Evolutionary conservation across 2,329 filamentous ascomycete species (phyloP).

Genomic region (Exophiala dermatitidis): DNA sequence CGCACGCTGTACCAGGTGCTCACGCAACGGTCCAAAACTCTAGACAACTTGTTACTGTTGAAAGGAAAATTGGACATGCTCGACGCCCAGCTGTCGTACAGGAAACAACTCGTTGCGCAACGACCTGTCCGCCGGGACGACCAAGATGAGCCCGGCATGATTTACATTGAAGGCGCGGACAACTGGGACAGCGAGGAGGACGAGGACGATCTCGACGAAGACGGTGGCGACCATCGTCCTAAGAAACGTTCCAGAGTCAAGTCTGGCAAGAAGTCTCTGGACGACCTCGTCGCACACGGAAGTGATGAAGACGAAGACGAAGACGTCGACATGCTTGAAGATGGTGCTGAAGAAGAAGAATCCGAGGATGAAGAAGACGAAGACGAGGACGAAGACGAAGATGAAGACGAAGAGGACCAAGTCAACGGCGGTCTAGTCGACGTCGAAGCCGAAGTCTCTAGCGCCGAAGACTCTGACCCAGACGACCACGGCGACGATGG

Average conservation of each 20-base stretch:
- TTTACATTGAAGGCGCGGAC: constrained; percentile 77
- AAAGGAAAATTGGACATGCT: constrained; percentile 96
- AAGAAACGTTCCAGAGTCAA: constrained; percentile 6
- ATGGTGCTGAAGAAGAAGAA: constrained; percentile 40
- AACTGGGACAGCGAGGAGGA: constrained; percentile 33
- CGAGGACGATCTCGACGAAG: constrained; percentile 34
- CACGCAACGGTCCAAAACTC: constrained; percentile 72
- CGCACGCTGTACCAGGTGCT: constrained; percentile 76
- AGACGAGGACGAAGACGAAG: constrained; percentile 43
- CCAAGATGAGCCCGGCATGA: constrained; percentile 50
- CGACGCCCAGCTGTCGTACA: constrained; percentile 76
- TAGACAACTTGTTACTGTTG: constrained; percentile 74
- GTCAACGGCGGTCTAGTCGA: constrained; percentile 38
- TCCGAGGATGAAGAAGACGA: constrained; percentile 45
- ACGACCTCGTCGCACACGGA: constrained; percentile 20
- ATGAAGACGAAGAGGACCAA: constrained; percentile 28
- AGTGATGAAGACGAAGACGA: constrained; percentile 10
- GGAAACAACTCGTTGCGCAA: constrained; percentile 56
- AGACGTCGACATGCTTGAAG: constrained; percentile 50
- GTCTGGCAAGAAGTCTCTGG: constrained; percentile 28
- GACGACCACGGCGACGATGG: constrained; percentile 22
- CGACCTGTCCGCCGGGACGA: constrained; percentile 50
- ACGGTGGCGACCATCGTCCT: constrained; percentile 3
- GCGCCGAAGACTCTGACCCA: constrained; percentile 19
- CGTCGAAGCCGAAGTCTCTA: constrained; percentile 29